These are phyloP conservation scores for Diaporthe citri DNA, from an alignment of 2,329 filamentous ascomycete genomes.

Conservation along the genomic window DNA sequence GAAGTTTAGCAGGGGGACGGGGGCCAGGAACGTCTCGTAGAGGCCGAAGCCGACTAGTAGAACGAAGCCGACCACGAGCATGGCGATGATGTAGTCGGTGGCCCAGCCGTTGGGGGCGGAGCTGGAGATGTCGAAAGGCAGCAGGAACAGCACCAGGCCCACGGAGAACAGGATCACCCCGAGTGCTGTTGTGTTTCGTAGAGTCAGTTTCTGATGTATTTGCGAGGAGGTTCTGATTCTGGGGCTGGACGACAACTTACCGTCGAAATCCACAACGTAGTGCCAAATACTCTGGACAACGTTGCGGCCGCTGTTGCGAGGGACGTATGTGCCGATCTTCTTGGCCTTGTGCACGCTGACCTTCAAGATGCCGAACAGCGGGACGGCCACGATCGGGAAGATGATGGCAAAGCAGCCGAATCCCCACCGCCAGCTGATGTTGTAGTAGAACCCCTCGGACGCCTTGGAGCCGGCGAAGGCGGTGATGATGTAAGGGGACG, in stretches of 20 bases:
- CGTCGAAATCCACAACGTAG: slow-evolving; percentile 70
- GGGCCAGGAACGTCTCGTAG: slow-evolving; percentile 70
- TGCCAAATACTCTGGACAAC: slow-evolving; percentile 60
- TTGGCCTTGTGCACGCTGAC: slow-evolving; percentile 71
- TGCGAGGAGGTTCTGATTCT: rapidly evolving
- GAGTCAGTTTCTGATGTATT: neutral
- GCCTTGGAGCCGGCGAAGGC: slow-evolving; percentile 71
- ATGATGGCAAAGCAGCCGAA: slow-evolving; percentile 73
- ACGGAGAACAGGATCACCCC: slow-evolving; percentile 69
- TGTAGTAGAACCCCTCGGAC: slow-evolving; percentile 62
- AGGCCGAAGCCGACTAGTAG: slow-evolving; percentile 64
- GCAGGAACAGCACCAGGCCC: slow-evolving; percentile 71
- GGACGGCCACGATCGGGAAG: slow-evolving; percentile 67
- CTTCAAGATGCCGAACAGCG: slow-evolving; percentile 68
- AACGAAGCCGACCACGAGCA: slow-evolving; percentile 71
- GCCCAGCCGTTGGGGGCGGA: slow-evolving; percentile 63
- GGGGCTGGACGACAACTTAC: slow-evolving; percentile 43
- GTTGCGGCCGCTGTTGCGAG: slow-evolving; percentile 58
- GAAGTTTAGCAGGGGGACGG: slow-evolving; percentile 67
- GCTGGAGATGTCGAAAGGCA: slow-evolving; percentile 72
- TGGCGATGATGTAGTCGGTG: slow-evolving; percentile 67
- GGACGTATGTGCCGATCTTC: slow-evolving; percentile 56
- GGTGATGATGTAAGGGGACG: slow-evolving; percentile 73
- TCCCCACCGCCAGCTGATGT: slow-evolving; percentile 72
- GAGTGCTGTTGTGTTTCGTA: slow-evolving; percentile 48